Evolutionary conservation across 768 basidiomycete species (phyloP).

Genomic region (Collybia sp.): DNA sequence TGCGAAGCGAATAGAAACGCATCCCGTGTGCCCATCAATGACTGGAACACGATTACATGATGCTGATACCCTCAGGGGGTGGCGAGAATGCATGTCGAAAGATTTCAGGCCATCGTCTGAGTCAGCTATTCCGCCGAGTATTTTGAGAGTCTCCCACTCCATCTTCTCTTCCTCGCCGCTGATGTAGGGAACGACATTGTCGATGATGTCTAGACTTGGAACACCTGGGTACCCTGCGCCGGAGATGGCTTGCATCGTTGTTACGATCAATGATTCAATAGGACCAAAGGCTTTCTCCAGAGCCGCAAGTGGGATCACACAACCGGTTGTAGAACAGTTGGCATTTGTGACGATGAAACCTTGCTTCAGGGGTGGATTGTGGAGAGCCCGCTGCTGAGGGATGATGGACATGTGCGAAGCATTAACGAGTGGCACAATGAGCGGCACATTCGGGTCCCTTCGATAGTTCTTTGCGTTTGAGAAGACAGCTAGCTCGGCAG

Average conservation of each 20-base stretch:
- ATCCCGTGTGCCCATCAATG: conserved; percentile 91
- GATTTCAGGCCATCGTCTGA: conserved; percentile 48
- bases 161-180: conserved; percentile 95
- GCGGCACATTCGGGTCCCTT: conserved; percentile 87
- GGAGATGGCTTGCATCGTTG: conserved; percentile 97
- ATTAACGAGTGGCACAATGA: conserved; percentile 96
- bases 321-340: conserved; percentile 95
- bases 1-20: conserved; percentile 82
- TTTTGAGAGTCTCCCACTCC: conserved; percentile 98
- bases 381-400: conserved; percentile 70
- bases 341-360: conserved; percentile 99
- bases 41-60: conserved; percentile 95
- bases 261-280: conserved; percentile 86
- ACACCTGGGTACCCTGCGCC: conserved; percentile 98
- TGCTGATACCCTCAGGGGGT: conserved; percentile 87
- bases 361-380: conserved; percentile 61
- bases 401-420: conserved; percentile 80
- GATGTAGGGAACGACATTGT: conserved; percentile 96
- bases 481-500: conserved; percentile 88
- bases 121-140: conserved; percentile 76
- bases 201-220: conserved; percentile 82
- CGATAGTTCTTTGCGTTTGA: conserved; percentile 98
- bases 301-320: conserved; percentile 87
- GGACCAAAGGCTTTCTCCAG: conserved; percentile 91
- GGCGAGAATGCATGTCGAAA: conserved; percentile 83